Evolutionary conservation across 495 filamentous ascomycete genomes (phyloP).

Genomic region (Penicillium verhagenii): DNA sequence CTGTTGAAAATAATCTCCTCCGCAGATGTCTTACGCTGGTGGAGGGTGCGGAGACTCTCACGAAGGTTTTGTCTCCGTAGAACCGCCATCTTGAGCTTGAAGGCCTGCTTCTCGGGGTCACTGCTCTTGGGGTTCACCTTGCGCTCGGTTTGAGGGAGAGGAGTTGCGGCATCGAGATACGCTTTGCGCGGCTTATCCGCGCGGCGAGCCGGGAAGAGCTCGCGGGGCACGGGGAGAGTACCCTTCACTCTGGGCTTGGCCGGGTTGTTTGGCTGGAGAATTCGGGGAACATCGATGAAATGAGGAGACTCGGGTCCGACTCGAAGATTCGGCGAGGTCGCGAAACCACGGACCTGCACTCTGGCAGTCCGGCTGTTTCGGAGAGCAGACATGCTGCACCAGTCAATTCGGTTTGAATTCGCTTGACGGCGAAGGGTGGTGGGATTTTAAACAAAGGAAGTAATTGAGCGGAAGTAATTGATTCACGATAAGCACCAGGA

Average conservation of each 20-base stretch:
- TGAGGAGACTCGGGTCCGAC: constrained; percentile 66
- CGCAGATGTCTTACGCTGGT: constrained; percentile 50
- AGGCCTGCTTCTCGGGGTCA: constrained; percentile 53
- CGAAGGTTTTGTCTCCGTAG: constrained; percentile 61
- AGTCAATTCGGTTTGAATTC: background rate
- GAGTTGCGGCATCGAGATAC: constrained; percentile 51
- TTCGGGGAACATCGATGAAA: constrained; percentile 67
- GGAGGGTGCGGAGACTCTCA: constrained; percentile 59
- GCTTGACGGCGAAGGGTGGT: no score
- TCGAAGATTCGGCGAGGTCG: constrained; percentile 37
- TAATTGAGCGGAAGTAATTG: background rate
- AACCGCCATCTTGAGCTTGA: constrained; percentile 62
- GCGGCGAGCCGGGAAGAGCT: constrained; percentile 55
- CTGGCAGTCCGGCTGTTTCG: constrained; percentile 42
- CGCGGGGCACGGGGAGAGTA: constrained; percentile 66
- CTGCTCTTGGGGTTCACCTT: constrained; percentile 30
- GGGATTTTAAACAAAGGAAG: no score
- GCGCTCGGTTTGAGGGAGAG: constrained; percentile 31
- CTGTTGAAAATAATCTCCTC: constrained; percentile 38
- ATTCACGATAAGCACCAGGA: constrained; percentile 1
- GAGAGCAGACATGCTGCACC: constrained; percentile 39
- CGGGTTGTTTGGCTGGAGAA: constrained; percentile 46
- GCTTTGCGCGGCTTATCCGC: constrained; percentile 51
- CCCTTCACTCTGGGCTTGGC: constrained; percentile 60
- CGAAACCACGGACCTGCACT: constrained; percentile 47